Evolutionary conservation across 805 yeast species (phyloP).

Genomic region (Metschnikowia colocasiae): DNA sequence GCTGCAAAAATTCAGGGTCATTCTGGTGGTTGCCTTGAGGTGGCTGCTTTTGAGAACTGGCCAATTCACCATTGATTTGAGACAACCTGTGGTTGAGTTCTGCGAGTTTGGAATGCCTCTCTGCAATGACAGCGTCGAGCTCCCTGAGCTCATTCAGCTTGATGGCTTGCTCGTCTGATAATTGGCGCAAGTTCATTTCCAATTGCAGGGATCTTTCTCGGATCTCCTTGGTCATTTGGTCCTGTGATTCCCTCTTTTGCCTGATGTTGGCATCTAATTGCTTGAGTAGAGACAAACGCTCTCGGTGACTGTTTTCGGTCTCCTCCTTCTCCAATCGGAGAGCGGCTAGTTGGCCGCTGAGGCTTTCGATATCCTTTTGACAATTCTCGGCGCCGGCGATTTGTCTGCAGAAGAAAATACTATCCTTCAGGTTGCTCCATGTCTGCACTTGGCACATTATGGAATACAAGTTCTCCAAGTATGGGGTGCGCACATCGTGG

Average conservation of each 20-base stretch:
- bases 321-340: conserved; percentile 18
- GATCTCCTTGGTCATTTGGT: conserved; percentile 1
- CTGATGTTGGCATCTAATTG: conserved; percentile 23
- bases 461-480: conserved; percentile 82
- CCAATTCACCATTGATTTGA: conserved; percentile 1
- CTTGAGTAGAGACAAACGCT: conserved; percentile 21
- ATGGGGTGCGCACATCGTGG: conserved; percentile 80
- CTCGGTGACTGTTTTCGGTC: conserved; percentile 18
- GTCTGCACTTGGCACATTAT: conserved; percentile 61
- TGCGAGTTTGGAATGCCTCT: conserved; percentile 6
- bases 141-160: conserved; percentile 11
- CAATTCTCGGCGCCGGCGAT: conserved; percentile 19
- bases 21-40: neutral
- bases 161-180: conserved; percentile 6
- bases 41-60: neutral
- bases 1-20: neutral
- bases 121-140: conserved; percentile 10
- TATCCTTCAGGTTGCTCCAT: conserved; percentile 34
- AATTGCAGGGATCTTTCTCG: conserved; percentile 6
- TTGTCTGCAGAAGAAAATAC: conserved; percentile 31
- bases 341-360: conserved; percentile 20
- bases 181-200: conserved; percentile 15
- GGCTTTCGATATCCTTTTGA: conserved; percentile 20
- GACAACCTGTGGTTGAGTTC: conserved; percentile 5
- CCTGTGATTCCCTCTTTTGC: conserved; percentile 18